Evolutionary conservation across 148 eudicot species (phyloP).

Genomic region (Arbutus unedo): DNA sequence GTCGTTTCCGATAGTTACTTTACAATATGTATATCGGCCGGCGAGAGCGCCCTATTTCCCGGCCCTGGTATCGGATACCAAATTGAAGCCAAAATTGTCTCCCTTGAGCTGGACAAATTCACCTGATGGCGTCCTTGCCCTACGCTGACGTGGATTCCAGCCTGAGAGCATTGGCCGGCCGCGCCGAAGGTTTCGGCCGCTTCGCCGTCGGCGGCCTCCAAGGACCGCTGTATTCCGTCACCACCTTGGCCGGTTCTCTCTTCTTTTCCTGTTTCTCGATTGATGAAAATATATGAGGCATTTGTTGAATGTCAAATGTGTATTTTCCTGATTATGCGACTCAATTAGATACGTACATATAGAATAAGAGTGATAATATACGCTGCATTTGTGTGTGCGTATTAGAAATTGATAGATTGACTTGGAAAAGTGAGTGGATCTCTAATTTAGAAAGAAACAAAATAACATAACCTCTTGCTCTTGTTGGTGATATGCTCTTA

Average conservation of each 20-base stretch:
- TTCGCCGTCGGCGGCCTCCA: conserved; percentile 40
- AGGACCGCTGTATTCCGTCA: conserved; percentile 36
- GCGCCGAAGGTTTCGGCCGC: conserved; percentile 52
- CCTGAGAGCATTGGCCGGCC: conserved; percentile 41
- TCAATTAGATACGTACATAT: background rate
- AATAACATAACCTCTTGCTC: background rate
- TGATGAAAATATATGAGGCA: background rate
- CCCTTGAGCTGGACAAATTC: background rate
- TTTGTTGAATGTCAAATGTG: background rate
- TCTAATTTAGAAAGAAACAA: background rate
- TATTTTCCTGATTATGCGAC: background rate
- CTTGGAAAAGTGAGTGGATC: background rate
- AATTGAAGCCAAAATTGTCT: background rate
- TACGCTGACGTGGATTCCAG: conserved; percentile 36
- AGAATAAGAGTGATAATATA: too few relatives aligned
- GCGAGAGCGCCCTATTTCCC: too few relatives aligned
- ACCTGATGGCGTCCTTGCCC: conserved; percentile 22
- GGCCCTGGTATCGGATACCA: background rate
- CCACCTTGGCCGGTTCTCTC: conserved; percentile 36
- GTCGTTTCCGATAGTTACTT: too few relatives aligned
- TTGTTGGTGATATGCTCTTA: too few relatives aligned
- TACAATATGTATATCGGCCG: too few relatives aligned
- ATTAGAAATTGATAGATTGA: background rate
- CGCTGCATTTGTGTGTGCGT: too few relatives aligned
- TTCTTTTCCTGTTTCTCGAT: background rate